Percentiles rank a stretch among this genome's conserved stretches.
These are phyloP conservation scores for Calonectria ilicicola DNA, from an alignment of 2,329 filamentous ascomycete genomes.

Conservation along the genomic window DNA sequence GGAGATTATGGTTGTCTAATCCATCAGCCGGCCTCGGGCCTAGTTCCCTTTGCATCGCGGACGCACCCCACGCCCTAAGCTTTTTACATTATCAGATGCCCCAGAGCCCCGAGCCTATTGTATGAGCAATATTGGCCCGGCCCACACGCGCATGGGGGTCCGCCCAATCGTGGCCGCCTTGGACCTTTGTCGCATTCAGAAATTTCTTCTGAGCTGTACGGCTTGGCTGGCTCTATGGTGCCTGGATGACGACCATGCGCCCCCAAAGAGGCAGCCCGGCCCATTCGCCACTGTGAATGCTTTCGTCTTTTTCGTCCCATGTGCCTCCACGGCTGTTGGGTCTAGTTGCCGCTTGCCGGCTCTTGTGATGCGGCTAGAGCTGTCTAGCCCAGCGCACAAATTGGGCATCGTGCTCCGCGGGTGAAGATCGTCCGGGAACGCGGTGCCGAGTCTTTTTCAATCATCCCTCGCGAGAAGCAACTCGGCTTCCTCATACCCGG, in stretches of 20 bases:
- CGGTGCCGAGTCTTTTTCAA: not conserved
- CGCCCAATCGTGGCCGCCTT: not conserved
- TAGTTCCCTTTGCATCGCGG: not conserved
- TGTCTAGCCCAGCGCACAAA: not conserved
- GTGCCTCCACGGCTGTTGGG: not conserved
- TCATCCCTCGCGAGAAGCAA: too few relatives aligned
- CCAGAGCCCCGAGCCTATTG: not conserved
- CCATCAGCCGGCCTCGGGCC: constrained; percentile 4
- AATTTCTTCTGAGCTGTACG: not conserved
- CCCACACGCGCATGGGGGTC: constrained; percentile 10
- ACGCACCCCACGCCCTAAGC: constrained; percentile 5
- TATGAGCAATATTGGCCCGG: not conserved
- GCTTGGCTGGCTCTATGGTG: too few relatives aligned
- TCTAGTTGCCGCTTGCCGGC: not conserved
- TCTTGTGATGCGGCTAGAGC: not conserved
- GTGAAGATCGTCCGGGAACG: not conserved
- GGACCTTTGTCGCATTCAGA: not conserved
- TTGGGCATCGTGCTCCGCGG: not conserved
- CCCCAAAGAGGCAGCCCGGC: not conserved
- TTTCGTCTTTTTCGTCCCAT: not conserved
- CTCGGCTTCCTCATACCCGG: not conserved
- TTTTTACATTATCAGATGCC: constrained; percentile 6
- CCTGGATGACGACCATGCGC: not conserved
- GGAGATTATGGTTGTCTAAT: constrained; percentile 17
- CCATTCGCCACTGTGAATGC: not conserved